phyloP scores from a whole-genome alignment of 345 rosid genomes.

The Linum lewisii region DNA sequence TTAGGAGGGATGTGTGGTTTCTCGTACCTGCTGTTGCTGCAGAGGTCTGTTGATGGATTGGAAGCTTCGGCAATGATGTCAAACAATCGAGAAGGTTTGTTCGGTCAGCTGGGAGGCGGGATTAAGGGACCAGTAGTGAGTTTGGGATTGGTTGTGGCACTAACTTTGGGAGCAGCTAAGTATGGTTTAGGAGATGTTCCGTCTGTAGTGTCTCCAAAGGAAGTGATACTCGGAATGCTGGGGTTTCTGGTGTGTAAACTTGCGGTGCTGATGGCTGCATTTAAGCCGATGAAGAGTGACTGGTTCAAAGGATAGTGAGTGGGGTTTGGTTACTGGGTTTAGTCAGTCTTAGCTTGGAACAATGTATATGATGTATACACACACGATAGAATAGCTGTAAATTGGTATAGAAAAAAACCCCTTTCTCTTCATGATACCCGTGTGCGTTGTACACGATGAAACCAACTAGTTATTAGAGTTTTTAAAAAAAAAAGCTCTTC shows the following conservation, averaged over 20 bases:
- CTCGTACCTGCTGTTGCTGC: slow-evolving; percentile 53
- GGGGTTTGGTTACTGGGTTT: background rate
- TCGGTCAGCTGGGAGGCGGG: slow-evolving; percentile 10
- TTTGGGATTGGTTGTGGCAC: slow-evolving; percentile 39
- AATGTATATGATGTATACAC: too few relatives aligned
- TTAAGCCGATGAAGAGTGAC: slow-evolving; percentile 38
- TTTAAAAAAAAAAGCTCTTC: too few relatives aligned
- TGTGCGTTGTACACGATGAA: too few relatives aligned
- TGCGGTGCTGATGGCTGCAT: slow-evolving; percentile 71
- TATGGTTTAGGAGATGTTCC: slow-evolving; percentile 29
- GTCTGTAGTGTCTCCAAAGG: slow-evolving; percentile 37
- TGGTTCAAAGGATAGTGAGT: slow-evolving; percentile 24
- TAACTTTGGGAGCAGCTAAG: slow-evolving; percentile 32
- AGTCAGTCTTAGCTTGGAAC: background rate
- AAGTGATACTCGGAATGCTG: slow-evolving; percentile 61
- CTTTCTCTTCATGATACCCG: too few relatives aligned
- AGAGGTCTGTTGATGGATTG: slow-evolving; percentile 65
- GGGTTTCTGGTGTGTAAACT: slow-evolving; percentile 84
- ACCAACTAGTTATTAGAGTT: too few relatives aligned
- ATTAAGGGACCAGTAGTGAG: slow-evolving; percentile 37
- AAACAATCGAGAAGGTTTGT: slow-evolving; percentile 16
- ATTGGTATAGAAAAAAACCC: too few relatives aligned
- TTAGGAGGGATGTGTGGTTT: slow-evolving; percentile 66
- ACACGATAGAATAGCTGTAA: too few relatives aligned
- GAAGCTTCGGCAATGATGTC: slow-evolving; percentile 34